Evolutionary conservation across 805 yeast species (phyloP), one percentile per base, ranked within the genome.

Genomic region (Lachancea lanzarotensis): DNA sequence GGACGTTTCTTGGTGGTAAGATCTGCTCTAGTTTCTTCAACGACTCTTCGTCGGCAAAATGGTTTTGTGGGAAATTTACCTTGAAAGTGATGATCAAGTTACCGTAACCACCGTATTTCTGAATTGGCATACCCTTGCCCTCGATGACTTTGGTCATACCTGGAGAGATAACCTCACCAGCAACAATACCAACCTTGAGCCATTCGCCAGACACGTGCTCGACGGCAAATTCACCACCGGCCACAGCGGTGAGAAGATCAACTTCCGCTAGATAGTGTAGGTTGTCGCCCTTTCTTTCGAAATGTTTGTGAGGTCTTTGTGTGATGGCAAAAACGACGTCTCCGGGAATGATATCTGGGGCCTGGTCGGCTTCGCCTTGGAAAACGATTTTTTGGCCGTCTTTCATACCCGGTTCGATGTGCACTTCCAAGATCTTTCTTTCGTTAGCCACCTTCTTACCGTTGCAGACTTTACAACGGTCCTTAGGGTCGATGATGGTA

Each of bases 41-140:
- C 60, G 82, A 75, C 43, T 81, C 88, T 65, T 85, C 96, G 48
- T 75, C 59, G 40, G 95, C 75, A 63, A 86, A 88, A 61, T 82
- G 75, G 43, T 74, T 68, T 43, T 65, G 63, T 53, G 99, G 99
- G 87, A 93, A 93, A 63, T 84, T 88, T 59, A 93, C 77, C 53
- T 79, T 81, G 70, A 93, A 93, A 63, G 85, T 82, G 56, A 93
- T 71, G 59, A 86, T 79, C 71, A 93, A 75, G 71, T 88, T 80
- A 69, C 99, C 99, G 59, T 66, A 74, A 52, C 89, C 87, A 65
- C 95, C 95, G 64, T 78, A 82, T 70, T 93, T 81, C 70, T 75
- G 82, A 53, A 91, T 72, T 54, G 98, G 99, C 98, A 93, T 93
- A 81, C 99, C 99, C 69, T 91, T 90, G 59, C 82, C 87, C 56